Conservation (phyloP, 2,329 filamentous ascomycete genomes). For the Dothistroma pini region DNA sequence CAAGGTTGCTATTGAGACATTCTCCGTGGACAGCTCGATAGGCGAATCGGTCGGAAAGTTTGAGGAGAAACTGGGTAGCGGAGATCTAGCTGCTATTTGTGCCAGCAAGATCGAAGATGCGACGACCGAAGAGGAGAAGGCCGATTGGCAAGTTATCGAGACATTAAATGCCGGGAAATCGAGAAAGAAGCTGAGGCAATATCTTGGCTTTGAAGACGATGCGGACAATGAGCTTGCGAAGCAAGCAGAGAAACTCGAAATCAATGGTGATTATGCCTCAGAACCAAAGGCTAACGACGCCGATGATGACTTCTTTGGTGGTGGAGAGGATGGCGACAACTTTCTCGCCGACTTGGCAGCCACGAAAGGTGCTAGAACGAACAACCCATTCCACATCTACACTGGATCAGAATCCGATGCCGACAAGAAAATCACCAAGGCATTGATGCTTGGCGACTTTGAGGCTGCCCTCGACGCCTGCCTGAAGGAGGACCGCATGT, state of each 20-base stretch:
- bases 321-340: conserved; percentile 68
- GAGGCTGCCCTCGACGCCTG: conserved; percentile 85
- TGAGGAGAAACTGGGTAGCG: conserved; percentile 73
- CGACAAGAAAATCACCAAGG: conserved; percentile 81
- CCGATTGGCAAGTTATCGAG: conserved; percentile 92
- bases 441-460: conserved; percentile 87
- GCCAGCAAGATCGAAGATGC: conserved; percentile 71
- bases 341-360: conserved; percentile 82
- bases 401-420: conserved; percentile 76
- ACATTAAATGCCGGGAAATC: conserved; percentile 81
- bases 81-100: conserved; percentile 75
- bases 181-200: conserved; percentile 80
- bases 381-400: conserved; percentile 90
- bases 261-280: conserved; percentile 55
- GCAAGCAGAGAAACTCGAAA: conserved; percentile 35
- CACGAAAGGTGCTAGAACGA: conserved; percentile 86
- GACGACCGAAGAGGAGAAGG: conserved; percentile 84
- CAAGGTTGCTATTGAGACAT: conserved; percentile 79
- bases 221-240: conserved; percentile 47
- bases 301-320: conserved; percentile 67
- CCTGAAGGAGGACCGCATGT: conserved; percentile 81
- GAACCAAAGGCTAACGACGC: conserved; percentile 26
- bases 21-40: conserved; percentile 81
- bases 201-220: conserved; percentile 75
- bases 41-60: conserved; percentile 83